A percentile compares a stretch with the other conserved stretches of the same genome.
Conservation (phyloP, 208 protist genomes). For the Leptomonas pyrrhocoris region DNA sequence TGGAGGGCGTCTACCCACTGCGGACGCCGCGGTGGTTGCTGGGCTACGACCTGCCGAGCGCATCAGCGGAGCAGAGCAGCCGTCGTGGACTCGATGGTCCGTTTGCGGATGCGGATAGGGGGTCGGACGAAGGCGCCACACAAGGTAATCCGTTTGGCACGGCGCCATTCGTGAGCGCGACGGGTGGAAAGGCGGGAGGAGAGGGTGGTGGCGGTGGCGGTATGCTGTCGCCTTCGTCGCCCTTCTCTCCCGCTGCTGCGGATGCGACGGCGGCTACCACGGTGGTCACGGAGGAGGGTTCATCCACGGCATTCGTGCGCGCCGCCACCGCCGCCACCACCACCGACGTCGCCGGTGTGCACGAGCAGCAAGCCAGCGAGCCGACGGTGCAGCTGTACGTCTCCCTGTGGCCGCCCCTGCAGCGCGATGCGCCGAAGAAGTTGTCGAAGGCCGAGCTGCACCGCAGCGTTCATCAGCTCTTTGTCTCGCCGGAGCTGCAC, state of each 20-base stretch:
- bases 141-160: not conserved
- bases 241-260: not conserved
- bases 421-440: conserved; percentile 42
- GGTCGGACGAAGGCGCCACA: not conserved
- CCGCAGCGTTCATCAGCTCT: conserved; percentile 45
- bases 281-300: too few species aligned
- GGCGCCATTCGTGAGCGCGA: not conserved
- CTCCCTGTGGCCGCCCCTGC: conserved; percentile 78
- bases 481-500: conserved; percentile 60
- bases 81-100: not conserved
- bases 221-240: too few species aligned
- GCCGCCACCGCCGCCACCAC: not conserved
- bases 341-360: not conserved
- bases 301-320: too few species aligned
- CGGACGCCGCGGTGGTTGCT: conserved; percentile 73
- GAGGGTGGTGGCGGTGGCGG: not conserved
- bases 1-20: conserved; percentile 81
- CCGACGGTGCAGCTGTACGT: conserved; percentile 81
- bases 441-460: conserved; percentile 37
- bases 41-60: conserved; percentile 47
- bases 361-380: conserved; percentile 14
- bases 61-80: not conserved
- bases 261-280: too few species aligned
- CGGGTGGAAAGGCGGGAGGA: too few species aligned
- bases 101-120: not conserved